Conservation (phyloP, 768 basidiomycete genomes). For the Suillus clintonianus region DNA sequence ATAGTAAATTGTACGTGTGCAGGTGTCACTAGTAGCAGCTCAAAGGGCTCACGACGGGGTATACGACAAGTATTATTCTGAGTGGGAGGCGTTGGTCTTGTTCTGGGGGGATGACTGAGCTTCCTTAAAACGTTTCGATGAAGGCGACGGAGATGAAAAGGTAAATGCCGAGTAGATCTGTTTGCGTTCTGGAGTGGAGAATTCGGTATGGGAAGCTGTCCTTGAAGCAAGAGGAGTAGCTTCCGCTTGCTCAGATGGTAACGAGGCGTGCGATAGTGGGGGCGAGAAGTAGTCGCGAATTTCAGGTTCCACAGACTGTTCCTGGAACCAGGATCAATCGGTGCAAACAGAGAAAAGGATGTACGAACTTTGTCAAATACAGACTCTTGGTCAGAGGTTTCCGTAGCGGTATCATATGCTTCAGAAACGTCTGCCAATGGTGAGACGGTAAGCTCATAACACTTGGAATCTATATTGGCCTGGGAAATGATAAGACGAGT, state of each 20-base stretch:
- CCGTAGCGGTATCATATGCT: conserved; percentile 54
- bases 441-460: conserved; percentile 77
- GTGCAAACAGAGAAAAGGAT: conserved; percentile 4
- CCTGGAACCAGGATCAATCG: conserved; percentile 34
- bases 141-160: conserved; percentile 72
- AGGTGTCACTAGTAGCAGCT: not conserved
- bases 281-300: conserved; percentile 55
- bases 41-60: not conserved
- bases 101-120: conserved; percentile 34
- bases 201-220: conserved; percentile 34
- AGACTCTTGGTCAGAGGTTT: conserved; percentile 33
- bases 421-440: conserved; percentile 76
- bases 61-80: conserved; percentile 17
- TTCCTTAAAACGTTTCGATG: conserved; percentile 54
- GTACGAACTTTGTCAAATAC: conserved; percentile 51
- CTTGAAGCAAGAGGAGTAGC: conserved; percentile 27
- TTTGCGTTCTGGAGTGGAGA: conserved; percentile 76
- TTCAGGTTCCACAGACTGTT: conserved; percentile 55
- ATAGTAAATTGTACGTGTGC: not conserved
- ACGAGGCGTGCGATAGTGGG: conserved; percentile 14
- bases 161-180: conserved; percentile 76
- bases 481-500: conserved; percentile 42
- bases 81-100: conserved; percentile 19
- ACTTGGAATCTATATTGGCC: conserved; percentile 65
- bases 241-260: conserved; percentile 34